These are phyloP conservation scores for Colletotrichum sp. DNA, from an alignment of 2,329 filamentous ascomycete species.

Conservation along the genomic window DNA sequence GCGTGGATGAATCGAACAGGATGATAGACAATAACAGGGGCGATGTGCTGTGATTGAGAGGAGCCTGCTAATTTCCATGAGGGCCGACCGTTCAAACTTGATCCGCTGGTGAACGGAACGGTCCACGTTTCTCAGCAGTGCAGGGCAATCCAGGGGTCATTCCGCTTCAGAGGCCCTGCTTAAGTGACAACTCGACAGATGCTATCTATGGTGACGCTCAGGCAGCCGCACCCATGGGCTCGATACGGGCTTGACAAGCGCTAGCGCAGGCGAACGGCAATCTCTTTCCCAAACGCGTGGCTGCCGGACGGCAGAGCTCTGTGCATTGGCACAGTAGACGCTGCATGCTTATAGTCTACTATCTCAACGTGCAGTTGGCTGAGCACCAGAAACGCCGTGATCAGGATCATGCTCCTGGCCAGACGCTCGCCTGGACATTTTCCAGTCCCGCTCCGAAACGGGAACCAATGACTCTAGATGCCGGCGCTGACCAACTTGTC, in stretches of 20 bases:
- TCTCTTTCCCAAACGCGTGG: not conserved
- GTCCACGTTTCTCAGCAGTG: too few species aligned
- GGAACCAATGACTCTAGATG: slow-evolving; percentile 2
- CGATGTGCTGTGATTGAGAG: too few species aligned
- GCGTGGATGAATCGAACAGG: too few species aligned
- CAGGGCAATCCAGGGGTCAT: too few species aligned
- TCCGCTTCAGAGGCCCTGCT: too few species aligned
- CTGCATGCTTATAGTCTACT: not conserved
- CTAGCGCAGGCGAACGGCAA: not conserved
- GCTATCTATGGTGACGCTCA: not conserved
- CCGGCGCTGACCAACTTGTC: not conserved
- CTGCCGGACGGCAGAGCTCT: not conserved
- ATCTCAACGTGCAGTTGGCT: not conserved
- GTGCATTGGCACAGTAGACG: not conserved
- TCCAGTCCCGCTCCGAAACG: not conserved
- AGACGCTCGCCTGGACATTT: slow-evolving; percentile 6
- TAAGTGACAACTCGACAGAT: too few species aligned
- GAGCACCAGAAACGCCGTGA: not conserved
- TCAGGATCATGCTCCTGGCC: not conserved
- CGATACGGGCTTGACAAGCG: not conserved
- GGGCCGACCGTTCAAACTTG: not conserved
- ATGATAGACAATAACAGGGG: too few species aligned
- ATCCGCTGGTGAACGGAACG: not conserved
- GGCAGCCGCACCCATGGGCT: not conserved
- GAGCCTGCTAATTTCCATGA: too few species aligned